Conservation (phyloP, 106 monocot genomes). For the Platanthera zijinensis region DNA sequence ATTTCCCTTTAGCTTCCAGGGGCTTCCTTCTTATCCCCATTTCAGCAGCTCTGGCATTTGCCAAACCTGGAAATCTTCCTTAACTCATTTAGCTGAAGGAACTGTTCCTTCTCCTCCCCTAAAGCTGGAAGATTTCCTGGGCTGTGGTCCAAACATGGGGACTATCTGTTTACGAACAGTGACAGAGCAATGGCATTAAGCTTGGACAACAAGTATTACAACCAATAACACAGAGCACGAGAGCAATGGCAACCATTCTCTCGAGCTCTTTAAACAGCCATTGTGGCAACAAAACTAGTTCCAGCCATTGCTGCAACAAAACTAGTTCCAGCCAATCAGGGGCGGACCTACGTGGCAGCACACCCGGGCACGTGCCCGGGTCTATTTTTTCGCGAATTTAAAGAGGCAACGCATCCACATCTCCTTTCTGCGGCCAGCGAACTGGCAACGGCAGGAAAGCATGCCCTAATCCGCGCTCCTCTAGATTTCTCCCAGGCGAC, state of each 20-base stretch:
- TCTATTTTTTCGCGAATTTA: too few relatives aligned
- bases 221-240: constrained; percentile 30
- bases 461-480: too few relatives aligned
- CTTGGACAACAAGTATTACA: constrained; percentile 61
- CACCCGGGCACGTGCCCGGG: too few relatives aligned
- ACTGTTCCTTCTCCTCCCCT: constrained; percentile 75
- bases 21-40: constrained; percentile 48
- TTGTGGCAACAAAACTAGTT: constrained; percentile 42
- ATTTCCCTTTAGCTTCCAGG: constrained; percentile 28
- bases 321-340: too few relatives aligned
- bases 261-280: constrained; percentile 35
- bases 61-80: constrained; percentile 35
- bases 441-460: too few relatives aligned
- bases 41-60: constrained; percentile 37
- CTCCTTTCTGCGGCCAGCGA: too few relatives aligned
- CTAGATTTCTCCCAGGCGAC: too few relatives aligned
- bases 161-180: constrained; percentile 57
- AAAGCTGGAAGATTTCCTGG: constrained; percentile 94
- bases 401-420: too few relatives aligned
- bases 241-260: constrained; percentile 21
- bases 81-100: constrained; percentile 32
- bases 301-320: constrained; percentile 29
- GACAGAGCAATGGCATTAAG: constrained; percentile 67
- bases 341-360: too few relatives aligned
- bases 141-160: constrained; percentile 74